These are phyloP conservation scores for Dendrobium huoshanense DNA, from an alignment of 106 monocot species.

Conservation along the genomic window DNA sequence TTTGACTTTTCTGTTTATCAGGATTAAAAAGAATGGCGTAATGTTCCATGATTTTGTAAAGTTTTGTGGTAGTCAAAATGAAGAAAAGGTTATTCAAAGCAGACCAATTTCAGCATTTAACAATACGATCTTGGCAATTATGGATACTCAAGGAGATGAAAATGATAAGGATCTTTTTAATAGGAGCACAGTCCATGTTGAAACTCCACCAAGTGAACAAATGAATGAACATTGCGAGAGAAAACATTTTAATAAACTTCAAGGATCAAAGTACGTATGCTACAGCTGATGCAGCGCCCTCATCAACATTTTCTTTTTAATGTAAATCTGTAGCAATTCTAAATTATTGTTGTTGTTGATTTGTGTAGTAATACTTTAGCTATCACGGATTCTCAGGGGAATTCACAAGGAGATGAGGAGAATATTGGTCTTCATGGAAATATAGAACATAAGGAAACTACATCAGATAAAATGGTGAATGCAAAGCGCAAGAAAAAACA, in stretches of 20 bases:
- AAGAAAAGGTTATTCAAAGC: slow-evolving; percentile 2
- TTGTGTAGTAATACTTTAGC: background rate
- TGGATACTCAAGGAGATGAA: background rate
- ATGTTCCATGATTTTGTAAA: background rate
- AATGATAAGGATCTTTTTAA: background rate
- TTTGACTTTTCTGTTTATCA: background rate
- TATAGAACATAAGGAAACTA: background rate
- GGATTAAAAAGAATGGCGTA: slow-evolving; percentile 2
- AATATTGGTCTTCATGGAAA: slow-evolving; percentile 6
- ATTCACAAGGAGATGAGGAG: background rate
- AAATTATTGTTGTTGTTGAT: background rate
- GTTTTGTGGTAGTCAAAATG: background rate
- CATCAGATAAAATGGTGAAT: background rate
- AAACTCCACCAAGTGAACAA: background rate
- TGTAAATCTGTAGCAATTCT: background rate
- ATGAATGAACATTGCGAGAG: background rate
- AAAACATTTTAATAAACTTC: background rate
- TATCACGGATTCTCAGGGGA: background rate
- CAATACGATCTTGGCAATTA: background rate
- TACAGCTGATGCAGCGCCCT: background rate
- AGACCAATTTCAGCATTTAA: background rate
- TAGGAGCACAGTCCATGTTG: background rate
- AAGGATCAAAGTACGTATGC: background rate
- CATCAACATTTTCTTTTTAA: background rate
- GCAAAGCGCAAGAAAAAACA: background rate